Evolutionary conservation across 78 protist genomes (phyloP).

Genomic region (Dictyostelium purpureum): DNA sequence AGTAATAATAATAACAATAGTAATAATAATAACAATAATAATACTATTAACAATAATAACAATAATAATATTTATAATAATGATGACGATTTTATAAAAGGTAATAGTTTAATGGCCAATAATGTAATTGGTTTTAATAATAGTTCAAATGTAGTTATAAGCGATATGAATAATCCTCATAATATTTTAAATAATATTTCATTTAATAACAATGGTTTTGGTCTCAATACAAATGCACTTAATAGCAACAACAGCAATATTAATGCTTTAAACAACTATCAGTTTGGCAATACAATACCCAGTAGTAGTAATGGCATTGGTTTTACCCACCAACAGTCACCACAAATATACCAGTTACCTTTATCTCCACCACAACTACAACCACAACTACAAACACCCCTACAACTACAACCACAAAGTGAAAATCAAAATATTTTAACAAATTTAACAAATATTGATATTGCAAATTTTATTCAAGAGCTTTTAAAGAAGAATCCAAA

Average conservation of each 20-base stretch:
- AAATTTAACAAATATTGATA: not conserved
- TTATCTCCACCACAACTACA: no score
- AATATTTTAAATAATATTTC: not conserved
- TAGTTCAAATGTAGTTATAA: not conserved
- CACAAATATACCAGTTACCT: no score
- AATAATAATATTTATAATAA: not conserved
- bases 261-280: constrained; percentile 3
- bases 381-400: no score
- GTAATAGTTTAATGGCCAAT: not conserved
- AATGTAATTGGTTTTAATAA: not conserved
- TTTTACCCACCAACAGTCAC: not conserved
- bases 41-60: not conserved
- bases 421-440: not conserved
- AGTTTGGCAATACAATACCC: not conserved
- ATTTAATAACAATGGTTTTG: not conserved
- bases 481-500: not conserved
- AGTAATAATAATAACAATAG: not conserved
- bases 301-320: not conserved
- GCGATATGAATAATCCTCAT: not conserved
- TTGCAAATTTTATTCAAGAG: not conserved
- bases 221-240: not conserved
- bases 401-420: constrained; percentile 1
- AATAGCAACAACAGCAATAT: constrained; percentile 13
- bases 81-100: not conserved
- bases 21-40: not conserved